Conservation (phyloP, 2,329 filamentous ascomycete genomes). For the Dactylellina haptotyla region DNA sequence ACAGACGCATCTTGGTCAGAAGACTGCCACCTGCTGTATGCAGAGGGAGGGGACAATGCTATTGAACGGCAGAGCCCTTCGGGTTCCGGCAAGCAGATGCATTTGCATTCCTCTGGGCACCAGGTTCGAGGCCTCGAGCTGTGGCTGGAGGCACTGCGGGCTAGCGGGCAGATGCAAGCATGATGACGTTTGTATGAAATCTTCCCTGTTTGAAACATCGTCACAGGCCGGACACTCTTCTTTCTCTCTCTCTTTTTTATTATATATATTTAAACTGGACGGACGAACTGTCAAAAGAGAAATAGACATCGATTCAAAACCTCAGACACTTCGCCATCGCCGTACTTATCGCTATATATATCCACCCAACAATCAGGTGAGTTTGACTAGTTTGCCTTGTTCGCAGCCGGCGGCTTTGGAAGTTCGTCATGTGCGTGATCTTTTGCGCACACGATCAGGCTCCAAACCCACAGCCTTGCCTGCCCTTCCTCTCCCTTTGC, state of each 20-base stretch:
- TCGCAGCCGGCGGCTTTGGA: neutral
- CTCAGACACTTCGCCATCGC: neutral
- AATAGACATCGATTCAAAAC: too few relatives aligned
- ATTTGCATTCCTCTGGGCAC: too few relatives aligned
- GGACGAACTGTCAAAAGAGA: too few relatives aligned
- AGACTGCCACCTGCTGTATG: neutral
- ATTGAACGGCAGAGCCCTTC: too few relatives aligned
- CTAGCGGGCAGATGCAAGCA: conserved; percentile 1
- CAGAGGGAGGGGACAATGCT: neutral
- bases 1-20: neutral
- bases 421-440: conserved; percentile 8
- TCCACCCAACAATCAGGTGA: conserved; percentile 3
- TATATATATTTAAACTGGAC: neutral
- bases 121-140: neutral
- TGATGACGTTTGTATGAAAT: conserved; percentile 14
- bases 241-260: neutral
- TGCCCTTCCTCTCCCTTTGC: neutral
- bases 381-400: neutral
- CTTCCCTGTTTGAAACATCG: conserved; percentile 31
- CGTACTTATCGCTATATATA: neutral
- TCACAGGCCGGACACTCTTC: neutral
- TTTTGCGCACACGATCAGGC: neutral
- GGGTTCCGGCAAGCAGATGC: neutral
- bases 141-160: conserved; percentile 6
- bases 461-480: neutral